Evolutionary conservation across 192 early-diverging fungal genomes (phyloP).

Genomic region (Coemansia guatemalensis): DNA sequence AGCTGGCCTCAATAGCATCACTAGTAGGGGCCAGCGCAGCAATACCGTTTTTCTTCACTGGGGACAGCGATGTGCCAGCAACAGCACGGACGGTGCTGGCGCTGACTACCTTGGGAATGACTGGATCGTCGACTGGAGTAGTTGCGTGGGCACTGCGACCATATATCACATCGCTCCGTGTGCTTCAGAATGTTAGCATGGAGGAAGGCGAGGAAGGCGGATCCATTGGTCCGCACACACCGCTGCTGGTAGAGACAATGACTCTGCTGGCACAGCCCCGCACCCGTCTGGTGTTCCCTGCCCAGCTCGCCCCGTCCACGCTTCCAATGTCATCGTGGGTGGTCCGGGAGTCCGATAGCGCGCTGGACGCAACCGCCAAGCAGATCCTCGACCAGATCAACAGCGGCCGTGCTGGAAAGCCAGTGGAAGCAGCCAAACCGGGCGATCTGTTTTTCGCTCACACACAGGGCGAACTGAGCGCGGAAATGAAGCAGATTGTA

Average conservation of each 20-base stretch:
- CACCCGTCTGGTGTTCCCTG: constrained; percentile 34
- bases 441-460: constrained; percentile 46
- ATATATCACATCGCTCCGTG: constrained; percentile 25
- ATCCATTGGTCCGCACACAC: constrained; percentile 12
- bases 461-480: constrained; percentile 25
- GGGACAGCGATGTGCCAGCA: constrained; percentile 40
- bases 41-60: constrained; percentile 42
- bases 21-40: constrained; percentile 39
- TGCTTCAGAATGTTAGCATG: not conserved
- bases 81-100: constrained; percentile 43
- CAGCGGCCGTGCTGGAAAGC: constrained; percentile 1
- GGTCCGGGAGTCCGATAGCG: constrained; percentile 1
- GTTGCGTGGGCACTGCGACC: constrained; percentile 41
- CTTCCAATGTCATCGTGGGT: constrained; percentile 44
- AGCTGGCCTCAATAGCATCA: constrained; percentile 42
- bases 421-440: constrained; percentile 13
- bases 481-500: constrained; percentile 33
- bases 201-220: not conserved
- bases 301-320: constrained; percentile 26
- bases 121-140: constrained; percentile 38
- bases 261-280: constrained; percentile 28
- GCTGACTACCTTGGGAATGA: constrained; percentile 42
- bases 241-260: constrained; percentile 41
- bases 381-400: constrained; percentile 34
- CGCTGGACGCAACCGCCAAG: constrained; percentile 1